Base-by-base conservation (phyloP, 768 basidiomycete species). In the Crassisporium funariophilum region DNA sequence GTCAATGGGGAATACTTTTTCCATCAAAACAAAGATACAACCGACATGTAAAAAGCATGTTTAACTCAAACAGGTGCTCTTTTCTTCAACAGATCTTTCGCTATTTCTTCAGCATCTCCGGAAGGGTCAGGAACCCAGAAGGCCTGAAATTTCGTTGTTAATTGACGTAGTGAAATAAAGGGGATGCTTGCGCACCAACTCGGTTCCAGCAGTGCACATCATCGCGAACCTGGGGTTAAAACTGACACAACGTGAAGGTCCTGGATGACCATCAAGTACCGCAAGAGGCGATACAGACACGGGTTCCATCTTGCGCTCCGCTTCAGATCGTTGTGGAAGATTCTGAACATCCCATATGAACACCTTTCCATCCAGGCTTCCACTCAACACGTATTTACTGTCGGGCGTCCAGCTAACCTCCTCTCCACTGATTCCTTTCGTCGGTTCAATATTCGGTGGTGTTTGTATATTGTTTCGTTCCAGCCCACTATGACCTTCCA, bases 401-500 rank as follows among this genome's bases (percentile, higher is more conserved):
- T 99, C 95, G 0, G 92, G 90, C 2, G 91, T 94, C 91, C 92
- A 98, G 9, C 80, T 79, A 4, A 95, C 87, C 70, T 98, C 97
- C 63, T 98, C 93, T 10, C 95, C 91, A 49, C 92, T 95, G 46
- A 79, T 82, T 2, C 93, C 94, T 54, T 86, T 84, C 12, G 74
- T 62, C 42, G 91, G 82, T 64, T 85, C 77, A 56, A 91, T 84
- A 44, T 69, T 78, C 13, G 72, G 76, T 13, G 75, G 71, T 4
- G 72, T 63, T 35, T 60, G 69, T 50, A 72, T 57, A 40, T 70
- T 83, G 35, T 86, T 79, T 17, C 88, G 77, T 66, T 95, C 95
- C 23, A 98, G 68, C 2, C 93, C 95, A 2, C 76, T 67, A 56
- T 90, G 88, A 0, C 94, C 95, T 60, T 86, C 88, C 22, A 99